Percentiles rank a stretch among this genome's conserved stretches.
These are phyloP conservation scores for Somion occarium DNA, from an alignment of 1,284 basidiomycete species.

Conservation along the genomic window DNA sequence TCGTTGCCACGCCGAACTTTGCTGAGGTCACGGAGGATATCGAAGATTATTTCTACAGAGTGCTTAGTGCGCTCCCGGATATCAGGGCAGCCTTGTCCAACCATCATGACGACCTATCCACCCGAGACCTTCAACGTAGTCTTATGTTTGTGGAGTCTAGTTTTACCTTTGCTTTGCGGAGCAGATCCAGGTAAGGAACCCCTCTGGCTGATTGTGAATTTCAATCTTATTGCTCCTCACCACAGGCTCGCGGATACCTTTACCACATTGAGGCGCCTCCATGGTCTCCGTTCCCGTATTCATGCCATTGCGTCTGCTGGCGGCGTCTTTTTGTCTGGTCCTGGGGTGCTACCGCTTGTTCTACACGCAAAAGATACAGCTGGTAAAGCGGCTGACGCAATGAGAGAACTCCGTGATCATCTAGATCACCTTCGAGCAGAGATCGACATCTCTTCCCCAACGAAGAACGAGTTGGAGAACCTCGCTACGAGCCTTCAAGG, in stretches of 20 bases:
- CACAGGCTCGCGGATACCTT: conserved; percentile 14
- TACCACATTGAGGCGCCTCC: conserved; percentile 10
- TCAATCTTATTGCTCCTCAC: not conserved
- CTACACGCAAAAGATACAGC: conserved; percentile 1
- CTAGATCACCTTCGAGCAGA: conserved; percentile 4
- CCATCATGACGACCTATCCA: conserved; percentile 81
- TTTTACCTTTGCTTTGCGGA: conserved; percentile 56
- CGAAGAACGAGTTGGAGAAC: not conserved
- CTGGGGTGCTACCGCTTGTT: not conserved
- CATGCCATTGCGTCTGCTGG: conserved; percentile 7
- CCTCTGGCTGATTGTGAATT: conserved; percentile 24
- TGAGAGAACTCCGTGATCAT: conserved; percentile 9
- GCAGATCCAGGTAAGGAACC: conserved; percentile 36
- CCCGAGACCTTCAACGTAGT: conserved; percentile 82
- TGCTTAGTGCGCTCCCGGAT: conserved; percentile 65
- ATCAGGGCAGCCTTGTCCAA: conserved; percentile 61
- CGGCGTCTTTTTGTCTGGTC: conserved; percentile 6
- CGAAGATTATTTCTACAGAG: conserved; percentile 71
- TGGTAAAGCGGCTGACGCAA: conserved; percentile 5
- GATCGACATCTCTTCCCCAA: not conserved
- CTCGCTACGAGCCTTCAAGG: not conserved
- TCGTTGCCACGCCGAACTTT: conserved; percentile 22
- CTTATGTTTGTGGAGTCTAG: conserved; percentile 79
- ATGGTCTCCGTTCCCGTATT: conserved; percentile 16
- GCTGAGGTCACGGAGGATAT: conserved; percentile 29